phyloP scores from a whole-genome alignment of 2,329 filamentous ascomycete species.

The Sporothrix phasma region DNA sequence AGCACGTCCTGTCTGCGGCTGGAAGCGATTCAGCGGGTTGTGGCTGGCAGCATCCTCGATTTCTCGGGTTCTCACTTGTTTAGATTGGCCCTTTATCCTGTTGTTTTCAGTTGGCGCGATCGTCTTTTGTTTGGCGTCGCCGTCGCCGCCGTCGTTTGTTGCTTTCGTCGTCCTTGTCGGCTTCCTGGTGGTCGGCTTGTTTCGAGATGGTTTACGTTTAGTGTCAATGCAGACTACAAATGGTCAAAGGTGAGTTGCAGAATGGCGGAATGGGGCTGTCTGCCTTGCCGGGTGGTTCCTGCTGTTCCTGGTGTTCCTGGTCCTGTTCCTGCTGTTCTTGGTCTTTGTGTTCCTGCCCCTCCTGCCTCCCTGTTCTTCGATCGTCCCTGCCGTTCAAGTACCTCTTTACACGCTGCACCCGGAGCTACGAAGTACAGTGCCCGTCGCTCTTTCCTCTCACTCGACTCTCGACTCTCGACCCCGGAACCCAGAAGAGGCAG shows the following conservation, averaged over 20 bases:
- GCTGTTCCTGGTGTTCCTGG: background rate
- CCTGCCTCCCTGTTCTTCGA: too few relatives aligned
- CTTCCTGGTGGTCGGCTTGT: background rate
- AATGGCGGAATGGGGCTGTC: background rate
- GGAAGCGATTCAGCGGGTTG: too few relatives aligned
- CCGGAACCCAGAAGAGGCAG: background rate
- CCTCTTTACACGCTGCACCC: too few relatives aligned
- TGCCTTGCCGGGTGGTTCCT: background rate
- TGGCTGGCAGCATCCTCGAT: background rate
- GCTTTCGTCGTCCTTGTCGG: background rate
- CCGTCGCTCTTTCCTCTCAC: background rate
- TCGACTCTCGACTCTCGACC: background rate
- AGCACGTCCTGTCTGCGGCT: too few relatives aligned
- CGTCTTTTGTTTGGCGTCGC: background rate
- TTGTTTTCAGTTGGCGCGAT: background rate
- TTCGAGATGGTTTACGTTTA: conserved; percentile 1
- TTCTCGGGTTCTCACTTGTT: background rate
- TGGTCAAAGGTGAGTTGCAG: too few relatives aligned
- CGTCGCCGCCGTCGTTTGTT: background rate
- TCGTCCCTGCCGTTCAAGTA: too few relatives aligned
- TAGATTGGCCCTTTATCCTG: background rate
- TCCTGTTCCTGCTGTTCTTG: background rate
- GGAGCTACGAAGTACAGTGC: too few relatives aligned
- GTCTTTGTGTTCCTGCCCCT: too few relatives aligned
- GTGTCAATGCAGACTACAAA: background rate